Base-by-base conservation (phyloP, 2,329 filamentous ascomycete genomes). In the Aspergillus jensenii region DNA sequence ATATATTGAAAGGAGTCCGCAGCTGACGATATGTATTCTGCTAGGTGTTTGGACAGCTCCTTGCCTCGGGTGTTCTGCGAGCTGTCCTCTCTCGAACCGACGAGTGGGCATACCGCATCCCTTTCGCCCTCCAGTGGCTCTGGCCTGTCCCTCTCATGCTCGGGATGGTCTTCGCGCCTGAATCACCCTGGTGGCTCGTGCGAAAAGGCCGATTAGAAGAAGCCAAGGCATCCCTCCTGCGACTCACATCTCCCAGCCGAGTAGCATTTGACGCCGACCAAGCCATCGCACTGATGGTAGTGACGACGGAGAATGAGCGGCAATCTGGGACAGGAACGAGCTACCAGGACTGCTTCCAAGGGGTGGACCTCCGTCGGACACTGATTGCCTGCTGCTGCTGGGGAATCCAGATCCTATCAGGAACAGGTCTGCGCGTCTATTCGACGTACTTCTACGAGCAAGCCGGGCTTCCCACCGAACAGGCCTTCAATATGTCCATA, bases 261-360 rank as follows among this genome's bases (percentile, higher is more conserved):
- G 71, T 69, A 45, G 71, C 74, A 40, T 74, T 79, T 58, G 54
- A 72, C 19, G 69, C 62, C 49, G 79, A 83, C 64, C 25, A 27
- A 8, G 71, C 77, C 45, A 79, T 86, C 33, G 81, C 82, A 57
- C 85, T 85, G 82, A 85, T 86, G 81, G 79, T 79, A 61, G 83
- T 83, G 68, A 78, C 77, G 41, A 76, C 45, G 12, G 50, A 52
- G 17, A 40, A 45, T n/a, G 50, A 52, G 41, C 25, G 25, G 3
- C 25, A 44, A 35, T 17, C 71, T 71, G 8, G 65, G 74, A 41
- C 79, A 79, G 68, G 72, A 78, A 60, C 81, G 83, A 58, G 81
- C 56, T 64, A 72, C 77, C 35, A 3, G 84, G 86, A 60, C 72
- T 86, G 23, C 25, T 83, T 78, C 71, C 83, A 80, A 61, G 83